phyloP scores from a whole-genome alignment of 148 eudicot species.

The Heliosperma pusillum region DNA sequence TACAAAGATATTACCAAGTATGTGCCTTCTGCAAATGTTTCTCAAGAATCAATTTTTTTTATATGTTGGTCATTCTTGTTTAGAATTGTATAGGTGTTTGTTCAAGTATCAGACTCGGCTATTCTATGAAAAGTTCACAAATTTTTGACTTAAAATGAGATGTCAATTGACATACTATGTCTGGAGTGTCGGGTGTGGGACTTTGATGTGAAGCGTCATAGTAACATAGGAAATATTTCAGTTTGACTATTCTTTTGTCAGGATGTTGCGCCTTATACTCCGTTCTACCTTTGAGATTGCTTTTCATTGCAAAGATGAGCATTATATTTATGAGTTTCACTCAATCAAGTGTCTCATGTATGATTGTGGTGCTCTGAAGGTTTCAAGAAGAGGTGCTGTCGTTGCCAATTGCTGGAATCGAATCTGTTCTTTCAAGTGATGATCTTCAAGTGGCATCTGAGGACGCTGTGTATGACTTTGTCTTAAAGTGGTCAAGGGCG shows the following conservation, averaged over 20 bases:
- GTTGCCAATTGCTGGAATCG: slow-evolving; percentile 87
- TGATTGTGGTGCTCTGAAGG: slow-evolving; percentile 33
- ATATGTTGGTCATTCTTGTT: no score
- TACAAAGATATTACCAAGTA: slow-evolving; percentile 72
- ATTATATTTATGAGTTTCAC: background rate
- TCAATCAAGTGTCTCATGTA: slow-evolving; percentile 13
- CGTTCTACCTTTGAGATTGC: background rate
- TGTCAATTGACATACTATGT: background rate
- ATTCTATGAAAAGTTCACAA: background rate
- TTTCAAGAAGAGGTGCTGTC: slow-evolving; percentile 75
- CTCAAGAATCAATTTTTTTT: background rate
- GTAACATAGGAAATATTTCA: background rate
- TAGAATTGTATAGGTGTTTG: no score
- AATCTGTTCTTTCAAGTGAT: slow-evolving; percentile 72
- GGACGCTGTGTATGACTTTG: slow-evolving; percentile 85
- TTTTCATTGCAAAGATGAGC: background rate
- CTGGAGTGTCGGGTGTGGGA: background rate
- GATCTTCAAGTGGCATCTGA: slow-evolving; percentile 95
- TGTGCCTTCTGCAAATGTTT: slow-evolving; percentile 14
- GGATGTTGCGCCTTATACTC: background rate
- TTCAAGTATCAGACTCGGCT: background rate
- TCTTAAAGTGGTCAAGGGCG: slow-evolving; percentile 68
- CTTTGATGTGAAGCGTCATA: no score
- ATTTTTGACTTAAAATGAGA: background rate
- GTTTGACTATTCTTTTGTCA: background rate